Evolutionary conservation across 352 stramenopile genomes (phyloP).

Genomic region (Globisporangium recalcitrans): DNA sequence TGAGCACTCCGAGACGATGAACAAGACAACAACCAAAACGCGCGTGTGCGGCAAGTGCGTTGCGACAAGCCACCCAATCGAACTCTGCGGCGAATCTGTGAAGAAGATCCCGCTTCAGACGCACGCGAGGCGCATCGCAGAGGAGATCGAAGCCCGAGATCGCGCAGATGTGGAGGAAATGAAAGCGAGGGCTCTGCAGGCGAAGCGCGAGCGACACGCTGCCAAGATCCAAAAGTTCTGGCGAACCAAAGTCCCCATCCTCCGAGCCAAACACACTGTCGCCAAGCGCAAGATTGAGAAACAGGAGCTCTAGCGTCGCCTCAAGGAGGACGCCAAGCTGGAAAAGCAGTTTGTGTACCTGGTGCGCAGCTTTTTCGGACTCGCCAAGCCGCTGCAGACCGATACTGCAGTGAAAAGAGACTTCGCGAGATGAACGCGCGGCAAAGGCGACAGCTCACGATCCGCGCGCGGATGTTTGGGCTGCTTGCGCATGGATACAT

Average conservation of each 20-base stretch:
- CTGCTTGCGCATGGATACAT: slow-evolving; percentile 59
- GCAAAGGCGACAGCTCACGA: slow-evolving; percentile 38
- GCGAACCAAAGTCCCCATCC: slow-evolving; percentile 28
- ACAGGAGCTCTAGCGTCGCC: slow-evolving; percentile 32
- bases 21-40: background rate
- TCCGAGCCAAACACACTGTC: slow-evolving; percentile 25
- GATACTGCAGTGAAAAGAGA: slow-evolving; percentile 34
- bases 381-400: slow-evolving; percentile 31
- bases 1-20: slow-evolving; percentile 16
- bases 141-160: slow-evolving; percentile 39
- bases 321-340: slow-evolving; percentile 26
- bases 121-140: slow-evolving; percentile 25
- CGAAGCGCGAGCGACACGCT: slow-evolving; percentile 24
- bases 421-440: slow-evolving; percentile 48
- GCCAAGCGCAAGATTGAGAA: slow-evolving; percentile 22
- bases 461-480: slow-evolving; percentile 50
- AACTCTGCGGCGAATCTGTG: slow-evolving; percentile 38
- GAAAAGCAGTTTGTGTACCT: slow-evolving; percentile 32
- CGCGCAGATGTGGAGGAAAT: slow-evolving; percentile 43
- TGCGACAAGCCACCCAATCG: slow-evolving; percentile 28
- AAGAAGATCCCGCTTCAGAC: slow-evolving; percentile 31
- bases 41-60: slow-evolving; percentile 47
- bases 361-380: slow-evolving; percentile 33
- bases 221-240: slow-evolving; percentile 56
- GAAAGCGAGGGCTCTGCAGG: slow-evolving; percentile 21